Conservation (phyloP, 2,329 filamentous ascomycete species). For the Ilyonectria mors-panacis region DNA sequence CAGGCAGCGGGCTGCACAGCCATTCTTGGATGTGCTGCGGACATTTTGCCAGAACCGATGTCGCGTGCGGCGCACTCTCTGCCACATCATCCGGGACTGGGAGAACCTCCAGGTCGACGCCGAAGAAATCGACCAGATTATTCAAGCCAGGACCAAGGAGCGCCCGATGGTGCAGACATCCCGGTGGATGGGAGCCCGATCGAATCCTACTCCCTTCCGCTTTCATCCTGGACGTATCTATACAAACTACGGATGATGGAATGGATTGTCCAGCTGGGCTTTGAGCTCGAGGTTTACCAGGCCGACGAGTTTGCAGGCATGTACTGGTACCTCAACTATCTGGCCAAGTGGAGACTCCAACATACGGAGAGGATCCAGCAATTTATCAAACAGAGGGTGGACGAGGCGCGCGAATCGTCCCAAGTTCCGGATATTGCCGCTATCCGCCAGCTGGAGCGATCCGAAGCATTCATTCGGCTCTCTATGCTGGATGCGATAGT, state of each 20-base stretch:
- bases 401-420: slow-evolving; percentile 44
- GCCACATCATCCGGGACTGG: slow-evolving; percentile 86
- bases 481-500: slow-evolving; percentile 77
- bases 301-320: slow-evolving; percentile 87
- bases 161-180: slow-evolving; percentile 67
- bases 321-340: slow-evolving; percentile 90
- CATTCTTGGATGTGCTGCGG: slow-evolving; percentile 87
- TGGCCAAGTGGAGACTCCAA: slow-evolving; percentile 76
- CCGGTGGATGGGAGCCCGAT: slow-evolving; percentile 54
- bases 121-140: slow-evolving; percentile 80
- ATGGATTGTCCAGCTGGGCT: slow-evolving; percentile 90
- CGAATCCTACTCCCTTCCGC: slow-evolving; percentile 76
- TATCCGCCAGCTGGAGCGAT: slow-evolving; percentile 62
- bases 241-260: slow-evolving; percentile 93
- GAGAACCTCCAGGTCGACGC: slow-evolving; percentile 87
- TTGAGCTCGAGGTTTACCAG: slow-evolving; percentile 93
- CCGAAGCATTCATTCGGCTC: slow-evolving; percentile 70
- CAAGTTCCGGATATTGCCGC: slow-evolving; percentile 44
- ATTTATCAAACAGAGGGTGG: slow-evolving; percentile 67
- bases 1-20: slow-evolving; percentile 72
- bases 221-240: slow-evolving; percentile 91
- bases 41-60: slow-evolving; percentile 92
- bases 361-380: slow-evolving; percentile 82
- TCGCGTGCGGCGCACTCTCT: slow-evolving; percentile 89
- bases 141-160: slow-evolving; percentile 75